Evolutionary conservation across 2,329 filamentous ascomycete species (phyloP).

Genomic region (Metarhizium rileyi): DNA sequence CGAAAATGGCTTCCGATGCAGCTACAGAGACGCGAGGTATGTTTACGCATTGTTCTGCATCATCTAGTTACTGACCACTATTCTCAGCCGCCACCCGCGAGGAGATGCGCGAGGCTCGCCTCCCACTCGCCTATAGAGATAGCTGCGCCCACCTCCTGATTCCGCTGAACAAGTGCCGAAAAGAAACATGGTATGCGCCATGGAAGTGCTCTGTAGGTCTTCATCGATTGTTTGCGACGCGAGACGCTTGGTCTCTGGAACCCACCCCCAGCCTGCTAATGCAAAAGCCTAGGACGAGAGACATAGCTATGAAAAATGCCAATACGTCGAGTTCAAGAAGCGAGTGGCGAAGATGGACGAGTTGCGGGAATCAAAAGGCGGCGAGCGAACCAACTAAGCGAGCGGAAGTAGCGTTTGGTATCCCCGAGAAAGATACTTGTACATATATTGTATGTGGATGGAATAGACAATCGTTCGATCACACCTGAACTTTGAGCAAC

Average conservation of each 20-base stretch:
- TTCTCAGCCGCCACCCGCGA: conserved; percentile 65
- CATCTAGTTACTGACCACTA: conserved; percentile 1
- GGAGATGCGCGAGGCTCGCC: conserved; percentile 84
- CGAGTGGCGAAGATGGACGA: conserved; percentile 98
- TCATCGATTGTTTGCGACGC: not conserved
- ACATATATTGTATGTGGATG: conserved; percentile 5
- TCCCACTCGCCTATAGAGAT: conserved; percentile 88
- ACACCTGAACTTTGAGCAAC: not conserved
- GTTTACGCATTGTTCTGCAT: too few species aligned
- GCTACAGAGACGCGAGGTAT: conserved; percentile 29
- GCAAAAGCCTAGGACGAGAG: conserved; percentile 63
- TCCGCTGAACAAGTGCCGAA: conserved; percentile 88
- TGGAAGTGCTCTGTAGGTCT: conserved; percentile 91
- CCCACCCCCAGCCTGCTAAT: not conserved
- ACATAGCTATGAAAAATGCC: conserved; percentile 98
- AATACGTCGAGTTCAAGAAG: conserved; percentile 98
- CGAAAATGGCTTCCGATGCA: conserved; percentile 28
- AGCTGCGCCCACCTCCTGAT: conserved; percentile 92
- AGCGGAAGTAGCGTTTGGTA: not conserved
- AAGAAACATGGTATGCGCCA: conserved; percentile 84
- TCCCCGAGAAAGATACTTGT: not conserved
- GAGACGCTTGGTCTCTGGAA: not conserved
- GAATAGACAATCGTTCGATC: not conserved
- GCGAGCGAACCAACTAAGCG: conserved; percentile 71
- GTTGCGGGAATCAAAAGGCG: conserved; percentile 74